Base-by-base conservation (phyloP, 768 basidiomycete genomes). In the Inosperma sp. region DNA sequence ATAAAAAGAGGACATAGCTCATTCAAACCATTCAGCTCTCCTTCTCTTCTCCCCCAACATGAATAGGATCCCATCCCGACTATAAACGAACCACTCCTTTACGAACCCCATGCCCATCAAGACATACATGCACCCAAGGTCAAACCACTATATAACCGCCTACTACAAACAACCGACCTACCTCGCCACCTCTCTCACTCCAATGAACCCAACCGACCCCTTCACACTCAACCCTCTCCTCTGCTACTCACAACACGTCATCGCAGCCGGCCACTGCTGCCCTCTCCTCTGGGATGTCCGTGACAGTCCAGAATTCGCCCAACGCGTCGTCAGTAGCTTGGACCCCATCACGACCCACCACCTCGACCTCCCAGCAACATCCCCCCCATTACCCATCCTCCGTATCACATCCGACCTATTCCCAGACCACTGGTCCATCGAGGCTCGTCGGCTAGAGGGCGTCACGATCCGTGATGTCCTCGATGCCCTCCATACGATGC, bases 401-500 rank as follows among this genome's bases (percentile, higher is more conserved):
- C 62, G 59, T 31, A 54, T 83, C 49, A 61, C 65, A 9, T 81
- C 78, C 51, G 79, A 72, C 27, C 60, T 81, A 52, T 68, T 77
- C 17, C 70, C 40, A 8, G 80, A 78, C 76, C 30, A 31, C 6
- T 80, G 78, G 76, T 61, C 62, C 4, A 72, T 78, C 25, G 54
- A 67, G 8, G 69, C 67, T 7, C 56, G 61, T n/a, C 78, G 75
- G 56, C 63, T 68, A 6, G 57, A 59, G 0, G 77, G 76, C 7
- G 73, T 83, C 34, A 82, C 80, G 2, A 59, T 83, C 48, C 62
- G 61, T n/a, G 77, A 83, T 39, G 68, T 83, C 17, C 63, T 83
- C 4, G 49, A 67, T 2, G 71, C 73, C n/a, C 76, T 82, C 37
- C 67, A 74, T 60, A 41, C 54, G 10, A 65, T 67, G 27, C 57